phyloP scores from a whole-genome alignment of 2,329 filamentous ascomycete species.

The Huntiella bhutanensis region DNA sequence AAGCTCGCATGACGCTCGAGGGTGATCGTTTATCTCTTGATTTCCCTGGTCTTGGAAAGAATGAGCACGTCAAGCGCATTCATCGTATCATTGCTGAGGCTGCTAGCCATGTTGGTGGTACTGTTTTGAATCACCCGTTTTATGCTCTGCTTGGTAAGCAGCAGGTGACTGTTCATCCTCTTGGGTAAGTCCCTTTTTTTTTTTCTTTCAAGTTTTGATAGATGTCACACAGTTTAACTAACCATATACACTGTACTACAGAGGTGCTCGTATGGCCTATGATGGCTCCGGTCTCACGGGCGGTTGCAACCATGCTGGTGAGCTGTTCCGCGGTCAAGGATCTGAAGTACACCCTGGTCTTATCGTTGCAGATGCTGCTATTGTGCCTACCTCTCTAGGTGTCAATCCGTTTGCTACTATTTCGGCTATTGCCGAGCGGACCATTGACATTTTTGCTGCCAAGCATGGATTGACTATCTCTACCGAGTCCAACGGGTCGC shows the following conservation, averaged over 20 bases:
- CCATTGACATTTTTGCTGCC: constrained; percentile 31
- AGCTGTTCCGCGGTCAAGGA: constrained; percentile 36
- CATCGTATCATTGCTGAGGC: constrained; percentile 33
- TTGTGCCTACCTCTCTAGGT: constrained; percentile 42
- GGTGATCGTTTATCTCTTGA: constrained; percentile 40
- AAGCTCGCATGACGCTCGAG: constrained; percentile 38
- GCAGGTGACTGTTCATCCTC: constrained; percentile 46
- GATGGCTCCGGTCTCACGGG: constrained; percentile 38
- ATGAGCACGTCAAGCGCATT: constrained; percentile 33
- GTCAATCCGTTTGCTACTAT: constrained; percentile 54
- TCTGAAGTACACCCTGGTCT: constrained; percentile 35
- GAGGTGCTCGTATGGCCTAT: constrained; percentile 42
- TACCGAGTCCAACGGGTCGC: constrained; percentile 24
- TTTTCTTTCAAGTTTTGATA: neutral
- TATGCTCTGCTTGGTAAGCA: constrained; percentile 35
- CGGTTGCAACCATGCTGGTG: constrained; percentile 41
- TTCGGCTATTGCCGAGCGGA: constrained; percentile 46
- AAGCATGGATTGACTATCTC: constrained; percentile 26
- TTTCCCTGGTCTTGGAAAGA: constrained; percentile 39
- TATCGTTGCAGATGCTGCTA: constrained; percentile 40
- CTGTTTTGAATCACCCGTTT: constrained; percentile 38
- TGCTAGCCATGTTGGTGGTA: constrained; percentile 39
- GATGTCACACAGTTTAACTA: neutral
- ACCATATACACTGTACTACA: constrained; percentile 13
- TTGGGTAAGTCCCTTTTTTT: constrained; percentile 27